Evolutionary conservation across 2,329 filamentous ascomycete genomes (phyloP).

Genomic region (Pyrenochaeta sp.): DNA sequence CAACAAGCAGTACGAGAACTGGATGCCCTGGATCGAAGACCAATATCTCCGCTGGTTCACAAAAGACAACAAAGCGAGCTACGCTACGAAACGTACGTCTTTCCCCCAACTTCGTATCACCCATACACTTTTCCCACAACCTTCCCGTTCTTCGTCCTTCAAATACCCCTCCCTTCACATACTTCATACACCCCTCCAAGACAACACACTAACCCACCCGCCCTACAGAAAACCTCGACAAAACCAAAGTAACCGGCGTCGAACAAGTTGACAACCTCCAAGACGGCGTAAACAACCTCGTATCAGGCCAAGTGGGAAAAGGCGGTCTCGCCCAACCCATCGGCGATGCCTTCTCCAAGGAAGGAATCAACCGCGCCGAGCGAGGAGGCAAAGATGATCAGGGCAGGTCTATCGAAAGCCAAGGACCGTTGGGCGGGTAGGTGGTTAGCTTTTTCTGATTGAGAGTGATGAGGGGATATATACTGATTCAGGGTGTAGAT

Average conservation of each 20-base stretch:
- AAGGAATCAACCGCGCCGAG: constrained; percentile 72
- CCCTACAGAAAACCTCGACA: constrained; percentile 67
- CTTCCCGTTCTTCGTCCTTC: neutral
- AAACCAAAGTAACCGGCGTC: constrained; percentile 74
- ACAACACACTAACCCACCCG: neutral
- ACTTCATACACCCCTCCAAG: neutral
- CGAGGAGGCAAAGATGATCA: constrained; percentile 69
- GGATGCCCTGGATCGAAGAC: constrained; percentile 81
- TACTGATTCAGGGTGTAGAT: constrained; percentile 2
- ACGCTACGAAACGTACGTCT: constrained; percentile 69
- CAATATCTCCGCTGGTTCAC: constrained; percentile 76
- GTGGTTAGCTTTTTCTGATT: neutral
- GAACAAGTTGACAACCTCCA: constrained; percentile 73
- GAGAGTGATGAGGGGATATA: neutral
- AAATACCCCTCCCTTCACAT: neutral
- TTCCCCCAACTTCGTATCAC: neutral
- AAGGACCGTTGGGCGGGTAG: constrained; percentile 44
- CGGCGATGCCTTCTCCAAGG: constrained; percentile 69
- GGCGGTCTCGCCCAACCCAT: constrained; percentile 72
- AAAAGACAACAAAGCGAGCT: constrained; percentile 79
- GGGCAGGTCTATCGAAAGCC: constrained; percentile 56
- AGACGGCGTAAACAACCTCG: constrained; percentile 71
- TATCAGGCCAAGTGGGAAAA: constrained; percentile 70
- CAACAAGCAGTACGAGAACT: constrained; percentile 76
- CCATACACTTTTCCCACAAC: neutral